phyloP scores from a whole-genome alignment of 768 basidiomycete genomes.

The Kwoniella newhampshirensis region DNA sequence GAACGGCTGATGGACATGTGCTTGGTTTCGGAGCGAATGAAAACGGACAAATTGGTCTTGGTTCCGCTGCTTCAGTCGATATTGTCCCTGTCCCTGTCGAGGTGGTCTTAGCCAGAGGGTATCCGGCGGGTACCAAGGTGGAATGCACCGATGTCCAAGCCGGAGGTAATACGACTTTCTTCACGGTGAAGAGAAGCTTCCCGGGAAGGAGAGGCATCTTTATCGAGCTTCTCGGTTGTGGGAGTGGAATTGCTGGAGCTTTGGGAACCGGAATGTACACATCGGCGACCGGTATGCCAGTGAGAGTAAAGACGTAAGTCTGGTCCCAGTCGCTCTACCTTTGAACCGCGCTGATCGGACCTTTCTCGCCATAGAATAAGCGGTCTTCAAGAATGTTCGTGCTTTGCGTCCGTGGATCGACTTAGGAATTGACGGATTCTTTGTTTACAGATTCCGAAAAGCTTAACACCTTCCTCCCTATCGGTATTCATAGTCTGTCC shows the following conservation, averaged over 20 bases:
- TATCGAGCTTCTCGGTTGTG: slow-evolving; percentile 69
- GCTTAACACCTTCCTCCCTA: slow-evolving; percentile 62
- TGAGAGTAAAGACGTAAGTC: slow-evolving; percentile 64
- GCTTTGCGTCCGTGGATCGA: not conserved
- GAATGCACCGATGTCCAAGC: slow-evolving; percentile 68
- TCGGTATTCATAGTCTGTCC: slow-evolving; percentile 64
- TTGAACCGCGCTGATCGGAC: not conserved
- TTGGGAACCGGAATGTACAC: slow-evolving; percentile 61
- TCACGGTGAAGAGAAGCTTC: slow-evolving; percentile 65
- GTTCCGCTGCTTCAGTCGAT: slow-evolving; percentile 63
- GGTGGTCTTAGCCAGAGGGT: slow-evolving; percentile 67
- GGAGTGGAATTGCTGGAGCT: slow-evolving; percentile 75
- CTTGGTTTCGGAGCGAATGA: slow-evolving; percentile 90
- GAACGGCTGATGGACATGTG: slow-evolving; percentile 68
- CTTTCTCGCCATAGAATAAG: slow-evolving; percentile 57
- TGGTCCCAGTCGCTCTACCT: not conserved
- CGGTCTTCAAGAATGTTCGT: slow-evolving; percentile 80
- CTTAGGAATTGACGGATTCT: slow-evolving; percentile 8
- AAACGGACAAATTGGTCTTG: slow-evolving; percentile 81
- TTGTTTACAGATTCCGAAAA: slow-evolving; percentile 64
- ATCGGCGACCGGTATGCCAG: slow-evolving; percentile 68
- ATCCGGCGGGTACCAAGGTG: slow-evolving; percentile 59
- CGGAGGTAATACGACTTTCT: slow-evolving; percentile 64
- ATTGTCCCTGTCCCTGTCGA: slow-evolving; percentile 81
- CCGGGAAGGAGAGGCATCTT: slow-evolving; percentile 45